phyloP scores from a whole-genome alignment of 2,329 filamentous ascomycete species.

The Aspergillus costaricaensis region DNA sequence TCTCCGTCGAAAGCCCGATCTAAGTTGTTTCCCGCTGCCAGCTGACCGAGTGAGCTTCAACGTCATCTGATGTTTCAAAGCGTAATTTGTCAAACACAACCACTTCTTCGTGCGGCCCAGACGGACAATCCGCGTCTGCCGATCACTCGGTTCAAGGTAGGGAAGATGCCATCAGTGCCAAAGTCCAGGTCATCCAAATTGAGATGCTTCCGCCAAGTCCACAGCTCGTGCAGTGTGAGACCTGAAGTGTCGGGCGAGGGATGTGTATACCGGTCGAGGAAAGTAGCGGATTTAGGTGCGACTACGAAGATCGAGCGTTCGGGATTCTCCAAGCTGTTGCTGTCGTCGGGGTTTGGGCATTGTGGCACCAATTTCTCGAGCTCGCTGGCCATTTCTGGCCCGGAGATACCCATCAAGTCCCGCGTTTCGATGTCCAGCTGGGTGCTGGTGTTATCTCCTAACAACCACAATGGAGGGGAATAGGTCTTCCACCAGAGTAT shows the following conservation, averaged over 20 bases:
- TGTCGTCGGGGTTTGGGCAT: conserved; percentile 27
- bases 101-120: conserved; percentile 46
- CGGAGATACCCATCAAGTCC: conserved; percentile 53
- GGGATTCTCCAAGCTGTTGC: neutral
- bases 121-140: conserved; percentile 53
- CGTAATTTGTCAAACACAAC: conserved; percentile 22
- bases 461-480: conserved; percentile 53
- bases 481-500: conserved; percentile 60
- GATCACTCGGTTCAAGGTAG: conserved; percentile 49
- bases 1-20: neutral
- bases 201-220: conserved; percentile 49
- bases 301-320: conserved; percentile 42
- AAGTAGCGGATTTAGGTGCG: conserved; percentile 48
- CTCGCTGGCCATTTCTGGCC: conserved; percentile 42
- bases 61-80: conserved; percentile 2
- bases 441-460: conserved; percentile 41
- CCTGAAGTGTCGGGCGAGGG: conserved; percentile 20
- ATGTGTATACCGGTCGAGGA: conserved; percentile 41
- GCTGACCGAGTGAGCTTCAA: neutral
- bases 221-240: conserved; percentile 43
- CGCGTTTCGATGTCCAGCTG: conserved; percentile 42
- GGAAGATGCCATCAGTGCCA: conserved; percentile 49
- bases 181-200: conserved; percentile 57
- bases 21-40: neutral
- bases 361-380: conserved; percentile 37